These are phyloP conservation scores for Suillus cothurnatus DNA, from an alignment of 768 basidiomycete genomes.

Conservation along the genomic window DNA sequence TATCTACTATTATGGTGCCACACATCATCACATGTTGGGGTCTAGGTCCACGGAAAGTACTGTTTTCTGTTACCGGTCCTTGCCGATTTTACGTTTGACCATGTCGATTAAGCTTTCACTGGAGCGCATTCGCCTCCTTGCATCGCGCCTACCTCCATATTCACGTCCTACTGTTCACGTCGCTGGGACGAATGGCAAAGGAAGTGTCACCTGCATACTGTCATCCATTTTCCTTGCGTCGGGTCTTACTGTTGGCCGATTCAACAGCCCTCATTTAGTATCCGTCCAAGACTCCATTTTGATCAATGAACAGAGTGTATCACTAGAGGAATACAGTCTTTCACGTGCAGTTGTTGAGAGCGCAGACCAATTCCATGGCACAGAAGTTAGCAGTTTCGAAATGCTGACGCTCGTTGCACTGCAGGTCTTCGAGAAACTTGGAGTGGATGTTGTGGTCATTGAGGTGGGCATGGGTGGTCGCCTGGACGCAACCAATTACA, in stretches of 20 bases:
- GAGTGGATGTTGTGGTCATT: slow-evolving; percentile 81
- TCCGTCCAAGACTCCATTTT: slow-evolving; percentile 75
- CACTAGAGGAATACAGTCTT: slow-evolving; percentile 45
- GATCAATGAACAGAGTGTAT: slow-evolving; percentile 60
- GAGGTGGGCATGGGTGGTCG: slow-evolving; percentile 97
- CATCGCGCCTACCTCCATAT: slow-evolving; percentile 58
- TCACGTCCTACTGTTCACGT: slow-evolving; percentile 86
- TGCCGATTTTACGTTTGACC: neutral
- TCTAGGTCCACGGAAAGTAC: neutral
- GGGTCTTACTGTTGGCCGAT: slow-evolving; percentile 69
- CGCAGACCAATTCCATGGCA: slow-evolving; percentile 43
- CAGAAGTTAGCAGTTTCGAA: slow-evolving; percentile 77
- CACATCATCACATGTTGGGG: neutral
- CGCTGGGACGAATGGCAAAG: slow-evolving; percentile 97
- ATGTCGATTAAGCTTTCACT: slow-evolving; percentile 75
- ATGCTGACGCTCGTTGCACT: slow-evolving; percentile 83
- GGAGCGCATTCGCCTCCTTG: slow-evolving; percentile 55
- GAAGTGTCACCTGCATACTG: slow-evolving; percentile 84
- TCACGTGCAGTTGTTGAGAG: slow-evolving; percentile 51
- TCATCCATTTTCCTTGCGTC: slow-evolving; percentile 71
- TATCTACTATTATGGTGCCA: too few relatives aligned
- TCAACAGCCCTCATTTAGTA: slow-evolving; percentile 92
- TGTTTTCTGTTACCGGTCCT: neutral
- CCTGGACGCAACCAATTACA: slow-evolving; percentile 90
- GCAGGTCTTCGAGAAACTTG: slow-evolving; percentile 63